A percentile compares a stretch with the other conserved stretches of the same genome.
Conservation (phyloP, 1,139 yeast species). For the Magnusiomyces starmeri region DNA sequence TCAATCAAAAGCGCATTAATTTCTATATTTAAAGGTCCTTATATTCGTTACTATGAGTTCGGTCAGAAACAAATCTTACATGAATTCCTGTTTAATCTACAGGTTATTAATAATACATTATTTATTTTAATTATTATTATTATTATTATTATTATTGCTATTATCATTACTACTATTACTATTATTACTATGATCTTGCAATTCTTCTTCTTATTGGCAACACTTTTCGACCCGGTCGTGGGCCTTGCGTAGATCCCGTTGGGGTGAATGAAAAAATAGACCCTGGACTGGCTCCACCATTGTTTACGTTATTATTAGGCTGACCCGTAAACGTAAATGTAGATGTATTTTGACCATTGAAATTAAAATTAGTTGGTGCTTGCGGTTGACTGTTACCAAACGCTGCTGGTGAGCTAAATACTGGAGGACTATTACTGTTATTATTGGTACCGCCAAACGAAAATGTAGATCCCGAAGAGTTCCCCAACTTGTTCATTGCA, state of each 20-base stretch:
- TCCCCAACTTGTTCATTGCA: neutral
- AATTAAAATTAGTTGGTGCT: neutral
- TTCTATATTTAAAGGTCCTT: no score
- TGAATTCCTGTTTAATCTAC: no score
- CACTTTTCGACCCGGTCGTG: conserved; percentile 12
- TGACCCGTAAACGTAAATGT: neutral
- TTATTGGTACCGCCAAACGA: neutral
- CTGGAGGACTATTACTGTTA: neutral
- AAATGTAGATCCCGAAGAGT: neutral
- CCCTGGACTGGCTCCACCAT: neutral
- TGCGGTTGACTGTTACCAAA: neutral
- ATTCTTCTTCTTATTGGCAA: conserved; percentile 12
- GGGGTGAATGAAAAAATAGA: conserved; percentile 1
- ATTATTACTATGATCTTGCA: no score
- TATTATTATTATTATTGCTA: no score
- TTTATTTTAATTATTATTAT: no score
- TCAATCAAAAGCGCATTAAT: no score
- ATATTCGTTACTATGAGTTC: no score
- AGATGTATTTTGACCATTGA: neutral
- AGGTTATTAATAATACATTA: no score
- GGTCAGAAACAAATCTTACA: no score
- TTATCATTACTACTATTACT: no score
- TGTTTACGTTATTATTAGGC: neutral
- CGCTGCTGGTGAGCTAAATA: neutral
- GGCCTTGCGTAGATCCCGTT: neutral